Base-by-base conservation (phyloP, 305 asterid species). In the Fraxinus platypoda region DNA sequence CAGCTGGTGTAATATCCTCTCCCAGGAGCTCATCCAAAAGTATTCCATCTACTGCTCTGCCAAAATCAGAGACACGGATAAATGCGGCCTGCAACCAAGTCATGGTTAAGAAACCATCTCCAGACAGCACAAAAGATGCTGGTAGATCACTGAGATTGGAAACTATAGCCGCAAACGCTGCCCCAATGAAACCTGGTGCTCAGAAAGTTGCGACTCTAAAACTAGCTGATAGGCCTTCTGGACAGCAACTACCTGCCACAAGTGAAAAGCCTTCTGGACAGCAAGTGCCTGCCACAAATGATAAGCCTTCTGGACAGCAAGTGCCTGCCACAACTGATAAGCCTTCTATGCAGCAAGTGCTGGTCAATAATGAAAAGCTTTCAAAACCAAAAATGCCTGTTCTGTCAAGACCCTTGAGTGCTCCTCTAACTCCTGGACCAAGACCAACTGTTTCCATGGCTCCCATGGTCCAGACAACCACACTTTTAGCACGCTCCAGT, bases 361-460 rank as follows among this genome's bases (percentile, higher is more conserved):
- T 89, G 37, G 37, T 49, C 54, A 83, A 86, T 43, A 78, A 85
- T 23, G 93, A 90, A 21, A 91, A 86, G 86, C 73, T 87, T 75
- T 81, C 85, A 26, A 54, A 78, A 30, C 85, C 85, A 7, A 89
- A 87, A 38, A 49, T 81, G 49, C 88, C 93, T 25, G 85, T 83
- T 74, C 77, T 90, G 90, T 93, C 98, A n/a, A 91, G 98, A 87
- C 96, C 99, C 28, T 85, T 88, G 82, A 97, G 98, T 83, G 95
- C 96, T 82, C 98, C 98, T 83, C 68, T 91, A 71, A 80, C 85
- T 26, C 93, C 93, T n/a, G 94, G 90, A 21, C 88, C 91, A 64
- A 87, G 90, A 86, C 91, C 94, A 25, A 74, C 92, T 78, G 86
- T 91, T 76, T 88, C 93, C 30, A 83, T 83, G 80, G 91, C 88